These are phyloP conservation scores for Syncephalastrum contaminatum DNA, from an alignment of 371 early-diverging fungal genomes.

Conservation along the genomic window DNA sequence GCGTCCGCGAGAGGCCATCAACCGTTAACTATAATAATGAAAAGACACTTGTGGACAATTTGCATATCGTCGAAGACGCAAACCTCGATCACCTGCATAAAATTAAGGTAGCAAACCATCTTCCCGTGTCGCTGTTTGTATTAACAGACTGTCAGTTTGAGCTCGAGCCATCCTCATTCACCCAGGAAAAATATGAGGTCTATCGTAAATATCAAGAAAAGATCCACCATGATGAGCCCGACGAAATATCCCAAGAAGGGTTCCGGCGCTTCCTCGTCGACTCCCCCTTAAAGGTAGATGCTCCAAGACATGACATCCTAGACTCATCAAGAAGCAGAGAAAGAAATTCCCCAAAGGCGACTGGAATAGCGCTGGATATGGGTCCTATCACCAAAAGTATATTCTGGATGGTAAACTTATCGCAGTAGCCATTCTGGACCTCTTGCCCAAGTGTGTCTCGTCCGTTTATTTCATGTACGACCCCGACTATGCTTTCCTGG, in stretches of 20 bases:
- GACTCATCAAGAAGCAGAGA: too few species aligned
- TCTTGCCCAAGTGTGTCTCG: conserved; percentile 86
- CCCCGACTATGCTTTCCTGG: conserved; percentile 69
- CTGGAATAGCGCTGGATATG: conserved; percentile 44
- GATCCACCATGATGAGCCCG: conserved; percentile 74
- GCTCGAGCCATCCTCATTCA: conserved; percentile 64
- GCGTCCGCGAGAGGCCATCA: background rate
- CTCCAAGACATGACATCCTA: too few species aligned
- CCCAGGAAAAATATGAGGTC: conserved; percentile 72
- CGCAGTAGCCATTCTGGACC: conserved; percentile 91
- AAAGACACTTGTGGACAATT: conserved; percentile 9
- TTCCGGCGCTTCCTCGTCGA: conserved; percentile 78
- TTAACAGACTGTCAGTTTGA: conserved; percentile 31
- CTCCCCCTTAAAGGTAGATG: conserved; percentile 65
- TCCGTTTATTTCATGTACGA: conserved; percentile 95
- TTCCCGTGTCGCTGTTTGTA: too few species aligned
- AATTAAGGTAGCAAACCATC: too few species aligned
- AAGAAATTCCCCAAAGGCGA: too few species aligned
- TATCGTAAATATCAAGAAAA: conserved; percentile 78
- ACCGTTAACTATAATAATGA: conserved; percentile 8
- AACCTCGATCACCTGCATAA: too few species aligned
- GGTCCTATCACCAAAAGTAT: conserved; percentile 90
- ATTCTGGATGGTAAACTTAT: conserved; percentile 73
- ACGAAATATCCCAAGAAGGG: conserved; percentile 42
- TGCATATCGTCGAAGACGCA: background rate